Evolutionary conservation across 257 asterid genomes (phyloP).

Genomic region (Primulina tabacum): DNA sequence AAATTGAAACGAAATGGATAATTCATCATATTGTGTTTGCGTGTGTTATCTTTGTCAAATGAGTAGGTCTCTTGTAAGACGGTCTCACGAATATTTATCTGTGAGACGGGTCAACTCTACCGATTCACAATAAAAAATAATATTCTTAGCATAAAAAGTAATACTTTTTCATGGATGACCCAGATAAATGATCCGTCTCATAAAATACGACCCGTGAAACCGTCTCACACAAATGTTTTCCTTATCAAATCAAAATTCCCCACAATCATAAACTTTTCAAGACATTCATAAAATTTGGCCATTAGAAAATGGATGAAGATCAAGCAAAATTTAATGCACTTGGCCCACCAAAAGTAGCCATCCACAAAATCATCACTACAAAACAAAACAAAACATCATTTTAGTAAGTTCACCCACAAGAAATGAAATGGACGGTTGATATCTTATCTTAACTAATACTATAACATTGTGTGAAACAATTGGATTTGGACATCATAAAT

Average conservation of each 20-base stretch:
- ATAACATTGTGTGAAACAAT: not conserved
- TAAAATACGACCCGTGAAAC: too few relatives aligned
- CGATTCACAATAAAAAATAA: too few relatives aligned
- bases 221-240: too few relatives aligned
- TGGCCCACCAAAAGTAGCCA: not conserved
- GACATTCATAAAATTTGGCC: not conserved
- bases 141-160: too few relatives aligned
- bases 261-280: not conserved
- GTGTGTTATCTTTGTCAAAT: not conserved
- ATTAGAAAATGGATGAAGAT: too few relatives aligned
- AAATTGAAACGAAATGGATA: too few relatives aligned
- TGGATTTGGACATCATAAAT: slow-evolving; percentile 10
- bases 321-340: not conserved
- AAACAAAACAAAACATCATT: not conserved
- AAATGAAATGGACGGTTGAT: not conserved
- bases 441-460: not conserved
- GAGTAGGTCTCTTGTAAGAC: too few relatives aligned
- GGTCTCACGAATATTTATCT: too few relatives aligned
- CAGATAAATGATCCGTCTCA: too few relatives aligned
- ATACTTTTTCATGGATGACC: too few relatives aligned
- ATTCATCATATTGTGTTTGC: too few relatives aligned
- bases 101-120: too few relatives aligned
- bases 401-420: not conserved
- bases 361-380: not conserved
- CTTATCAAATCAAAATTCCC: not conserved